Evolutionary conservation across 352 stramenopile species (phyloP).

Genomic region (Sclerospora graminicola): DNA sequence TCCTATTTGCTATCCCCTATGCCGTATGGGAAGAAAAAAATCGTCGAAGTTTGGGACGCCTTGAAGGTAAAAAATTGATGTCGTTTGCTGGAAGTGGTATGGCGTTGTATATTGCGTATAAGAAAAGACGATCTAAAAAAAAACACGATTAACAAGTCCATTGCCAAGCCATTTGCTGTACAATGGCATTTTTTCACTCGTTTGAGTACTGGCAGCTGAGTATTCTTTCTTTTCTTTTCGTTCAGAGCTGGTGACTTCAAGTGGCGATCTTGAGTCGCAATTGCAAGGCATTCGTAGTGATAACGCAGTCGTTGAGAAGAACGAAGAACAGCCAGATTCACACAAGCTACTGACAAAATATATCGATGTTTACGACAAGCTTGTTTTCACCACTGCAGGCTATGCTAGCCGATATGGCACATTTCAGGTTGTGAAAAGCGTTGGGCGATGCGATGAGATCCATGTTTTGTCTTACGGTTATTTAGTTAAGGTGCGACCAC

Average conservation of each 20-base stretch:
- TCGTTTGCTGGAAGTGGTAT: not conserved
- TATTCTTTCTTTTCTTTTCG: too few species aligned
- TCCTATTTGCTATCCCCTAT: too few species aligned
- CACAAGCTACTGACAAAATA: too few species aligned
- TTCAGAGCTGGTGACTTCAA: conserved; percentile 27
- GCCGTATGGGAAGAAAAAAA: too few species aligned
- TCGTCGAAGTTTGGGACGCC: conserved; percentile 26
- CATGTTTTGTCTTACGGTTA: too few species aligned
- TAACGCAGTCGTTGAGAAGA: conserved; percentile 2
- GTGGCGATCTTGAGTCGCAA: conserved; percentile 11
- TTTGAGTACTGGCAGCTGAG: not conserved
- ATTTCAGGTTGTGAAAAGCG: conserved; percentile 18
- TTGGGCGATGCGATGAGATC: too few species aligned
- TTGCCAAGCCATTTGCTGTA: conserved; percentile 39
- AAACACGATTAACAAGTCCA: conserved; percentile 31
- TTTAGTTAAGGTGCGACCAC: conserved; percentile 58
- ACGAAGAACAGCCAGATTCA: too few species aligned
- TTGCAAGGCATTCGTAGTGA: conserved; percentile 12
- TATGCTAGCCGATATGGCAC: conserved; percentile 38
- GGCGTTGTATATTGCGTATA: conserved; percentile 6
- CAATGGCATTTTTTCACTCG: not conserved
- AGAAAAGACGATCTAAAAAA: conserved; percentile 20
- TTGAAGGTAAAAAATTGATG: conserved; percentile 23
- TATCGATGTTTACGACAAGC: conserved; percentile 38
- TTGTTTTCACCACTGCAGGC: conserved; percentile 52